phyloP scores from a whole-genome alignment of 495 filamentous ascomycete species.

The Glarea lozoyensis region DNA sequence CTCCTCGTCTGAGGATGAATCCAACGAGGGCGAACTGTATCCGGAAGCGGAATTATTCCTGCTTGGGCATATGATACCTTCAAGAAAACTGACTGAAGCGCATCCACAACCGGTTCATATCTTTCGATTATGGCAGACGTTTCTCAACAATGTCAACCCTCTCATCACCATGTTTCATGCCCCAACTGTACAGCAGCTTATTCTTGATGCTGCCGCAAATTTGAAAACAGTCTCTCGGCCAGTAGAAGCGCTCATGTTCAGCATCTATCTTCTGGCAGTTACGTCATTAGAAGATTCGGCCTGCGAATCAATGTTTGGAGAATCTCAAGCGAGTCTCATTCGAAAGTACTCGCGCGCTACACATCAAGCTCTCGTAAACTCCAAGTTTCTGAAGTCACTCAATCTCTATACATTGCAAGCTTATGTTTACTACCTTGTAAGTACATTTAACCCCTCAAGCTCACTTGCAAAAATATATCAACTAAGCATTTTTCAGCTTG shows the following conservation, averaged over 20 bases:
- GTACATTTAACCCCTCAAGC: no score
- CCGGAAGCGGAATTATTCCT: slow-evolving; percentile 14
- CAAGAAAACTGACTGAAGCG: slow-evolving; percentile 35
- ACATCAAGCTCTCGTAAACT: slow-evolving; percentile 36
- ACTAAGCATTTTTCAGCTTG: slow-evolving; percentile 16
- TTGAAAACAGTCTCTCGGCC: slow-evolving; percentile 34
- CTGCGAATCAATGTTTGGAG: slow-evolving; percentile 38
- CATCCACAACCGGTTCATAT: slow-evolving; percentile 63
- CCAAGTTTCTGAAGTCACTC: slow-evolving; percentile 41
- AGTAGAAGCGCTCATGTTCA: slow-evolving; percentile 41
- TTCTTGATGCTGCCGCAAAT: slow-evolving; percentile 33
- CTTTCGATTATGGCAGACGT: slow-evolving; percentile 62
- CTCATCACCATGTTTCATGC: slow-evolving; percentile 63
- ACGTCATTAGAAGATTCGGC: slow-evolving; percentile 39
- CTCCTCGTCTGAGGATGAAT: slow-evolving; percentile 50
- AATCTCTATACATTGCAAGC: slow-evolving; percentile 46
- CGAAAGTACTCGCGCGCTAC: slow-evolving; percentile 33
- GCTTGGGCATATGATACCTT: neutral
- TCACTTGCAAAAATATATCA: no score
- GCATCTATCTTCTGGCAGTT: slow-evolving; percentile 44
- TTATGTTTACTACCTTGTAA: slow-evolving; percentile 42
- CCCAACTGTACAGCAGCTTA: slow-evolving; percentile 47
- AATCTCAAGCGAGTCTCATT: slow-evolving; percentile 31
- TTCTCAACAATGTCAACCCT: slow-evolving; percentile 58
- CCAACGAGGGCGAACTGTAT: slow-evolving; percentile 32